Evolutionary conservation across 352 stramenopile species (phyloP).

Genomic region (Globisporangium cystogenes): DNA sequence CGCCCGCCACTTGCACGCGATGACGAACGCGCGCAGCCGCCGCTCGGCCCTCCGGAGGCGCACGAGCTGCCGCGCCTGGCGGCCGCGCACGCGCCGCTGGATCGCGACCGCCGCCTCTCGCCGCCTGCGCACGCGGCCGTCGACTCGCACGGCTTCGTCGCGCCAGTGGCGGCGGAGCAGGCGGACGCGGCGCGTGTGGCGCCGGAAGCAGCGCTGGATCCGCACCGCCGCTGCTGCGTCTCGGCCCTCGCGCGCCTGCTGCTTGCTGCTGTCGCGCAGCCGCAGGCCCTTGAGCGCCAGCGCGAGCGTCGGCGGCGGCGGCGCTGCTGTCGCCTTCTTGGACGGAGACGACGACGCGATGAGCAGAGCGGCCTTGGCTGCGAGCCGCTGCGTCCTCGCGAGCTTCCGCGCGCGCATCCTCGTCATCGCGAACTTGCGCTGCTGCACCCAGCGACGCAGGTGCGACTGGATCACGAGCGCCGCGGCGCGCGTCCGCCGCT

Average conservation of each 20-base stretch:
- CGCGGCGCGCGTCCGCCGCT: slow-evolving; percentile 10
- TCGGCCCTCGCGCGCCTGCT: not conserved
- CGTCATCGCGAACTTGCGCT: slow-evolving; percentile 32
- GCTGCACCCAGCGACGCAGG: slow-evolving; percentile 36
- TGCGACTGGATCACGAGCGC: slow-evolving; percentile 44
- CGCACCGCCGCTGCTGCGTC: not conserved
- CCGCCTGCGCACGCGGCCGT: slow-evolving; percentile 19
- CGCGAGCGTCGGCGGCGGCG: not conserved
- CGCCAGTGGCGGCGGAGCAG: slow-evolving; percentile 17
- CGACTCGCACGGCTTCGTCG: slow-evolving; percentile 22
- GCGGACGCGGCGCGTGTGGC: slow-evolving; percentile 12
- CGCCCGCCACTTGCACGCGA: slow-evolving; percentile 31
- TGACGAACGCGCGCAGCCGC: slow-evolving; percentile 21
- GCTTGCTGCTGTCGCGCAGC: not conserved
- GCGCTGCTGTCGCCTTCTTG: not conserved
- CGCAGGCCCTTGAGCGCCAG: slow-evolving; percentile 6
- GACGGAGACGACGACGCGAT: not conserved
- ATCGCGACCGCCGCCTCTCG: slow-evolving; percentile 28
- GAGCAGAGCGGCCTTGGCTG: slow-evolving; percentile 16
- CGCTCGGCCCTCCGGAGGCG: slow-evolving; percentile 19
- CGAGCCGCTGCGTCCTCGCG: slow-evolving; percentile 18
- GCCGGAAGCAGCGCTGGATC: slow-evolving; percentile 29
- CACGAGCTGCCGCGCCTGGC: slow-evolving; percentile 15
- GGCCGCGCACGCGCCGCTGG: slow-evolving; percentile 27
- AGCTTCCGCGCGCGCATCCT: slow-evolving; percentile 24